A percentile compares a stretch with the other conserved stretches of the same genome.
Evolutionary conservation across 805 yeast genomes (phyloP).

Genomic region (Allodekkera sacchari): DNA sequence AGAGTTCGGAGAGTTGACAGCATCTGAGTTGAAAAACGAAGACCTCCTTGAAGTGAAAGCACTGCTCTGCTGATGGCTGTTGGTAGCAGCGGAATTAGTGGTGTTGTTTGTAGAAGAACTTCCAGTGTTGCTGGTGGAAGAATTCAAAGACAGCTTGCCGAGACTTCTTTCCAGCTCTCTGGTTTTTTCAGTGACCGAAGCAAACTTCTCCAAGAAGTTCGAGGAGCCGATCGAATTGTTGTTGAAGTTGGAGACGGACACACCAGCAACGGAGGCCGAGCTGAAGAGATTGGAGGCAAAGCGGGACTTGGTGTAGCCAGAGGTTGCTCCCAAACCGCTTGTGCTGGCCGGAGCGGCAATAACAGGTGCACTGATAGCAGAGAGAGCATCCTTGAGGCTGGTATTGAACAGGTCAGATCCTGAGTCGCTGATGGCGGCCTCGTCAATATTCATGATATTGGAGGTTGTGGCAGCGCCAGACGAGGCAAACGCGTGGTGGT

Average conservation of each 20-base stretch:
- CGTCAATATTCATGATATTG: constrained; percentile 13
- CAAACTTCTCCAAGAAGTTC: constrained; percentile 53
- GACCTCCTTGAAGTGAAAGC: constrained; percentile 42
- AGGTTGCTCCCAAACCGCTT: constrained; percentile 3
- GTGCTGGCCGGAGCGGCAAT: constrained; percentile 2
- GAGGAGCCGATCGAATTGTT: constrained; percentile 19
- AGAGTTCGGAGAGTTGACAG: constrained; percentile 20
- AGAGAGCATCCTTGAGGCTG: constrained; percentile 20
- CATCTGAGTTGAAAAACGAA: constrained; percentile 34
- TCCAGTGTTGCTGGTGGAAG: constrained; percentile 3
- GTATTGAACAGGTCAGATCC: constrained; percentile 22
- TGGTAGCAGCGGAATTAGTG: constrained; percentile 14
- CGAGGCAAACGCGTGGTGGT: constrained; percentile 3
- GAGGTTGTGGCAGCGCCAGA: constrained; percentile 5
- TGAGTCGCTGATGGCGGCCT: constrained; percentile 21
- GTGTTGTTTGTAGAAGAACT: neutral
- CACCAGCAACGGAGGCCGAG: constrained; percentile 50
- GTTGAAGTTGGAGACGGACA: constrained; percentile 26
- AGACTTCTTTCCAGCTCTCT: constrained; percentile 51
- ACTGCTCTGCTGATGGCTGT: constrained; percentile 18
- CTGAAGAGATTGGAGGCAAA: constrained; percentile 36
- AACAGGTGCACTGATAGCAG: constrained; percentile 26
- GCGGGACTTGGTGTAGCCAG: constrained; percentile 22
- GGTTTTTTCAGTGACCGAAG: constrained; percentile 61
- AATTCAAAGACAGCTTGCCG: constrained; percentile 27